A percentile compares a stretch with the other conserved stretches of the same genome.
phyloP scores from a whole-genome alignment of 805 yeast genomes.

The Ogataea zsoltii region DNA sequence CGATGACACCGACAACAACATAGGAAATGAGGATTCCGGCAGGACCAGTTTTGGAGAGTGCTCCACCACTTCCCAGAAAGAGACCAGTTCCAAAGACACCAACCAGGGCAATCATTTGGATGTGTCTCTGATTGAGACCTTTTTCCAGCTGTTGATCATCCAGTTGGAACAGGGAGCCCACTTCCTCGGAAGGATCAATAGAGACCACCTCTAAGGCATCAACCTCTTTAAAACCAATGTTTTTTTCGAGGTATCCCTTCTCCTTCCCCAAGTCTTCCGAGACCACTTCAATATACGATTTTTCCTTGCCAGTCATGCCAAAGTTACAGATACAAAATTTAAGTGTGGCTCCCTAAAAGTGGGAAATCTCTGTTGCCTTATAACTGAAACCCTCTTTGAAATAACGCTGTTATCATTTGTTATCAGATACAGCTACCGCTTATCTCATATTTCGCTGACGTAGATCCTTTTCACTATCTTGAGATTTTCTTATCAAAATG shows the following conservation, averaged over 20 bases:
- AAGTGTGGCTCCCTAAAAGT: too few relatives aligned
- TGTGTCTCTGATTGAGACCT: conserved; percentile 47
- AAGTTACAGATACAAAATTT: too few relatives aligned
- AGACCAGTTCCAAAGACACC: conserved; percentile 72
- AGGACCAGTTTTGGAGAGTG: conserved; percentile 33
- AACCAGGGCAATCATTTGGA: conserved; percentile 70
- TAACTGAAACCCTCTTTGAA: too few relatives aligned
- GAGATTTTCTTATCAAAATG: too few relatives aligned
- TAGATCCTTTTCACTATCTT: too few relatives aligned
- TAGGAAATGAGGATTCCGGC: conserved; percentile 57
- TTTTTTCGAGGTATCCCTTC: not conserved
- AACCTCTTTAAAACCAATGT: not conserved
- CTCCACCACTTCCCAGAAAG: conserved; percentile 50
- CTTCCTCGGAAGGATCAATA: not conserved
- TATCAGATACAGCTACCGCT: too few relatives aligned
- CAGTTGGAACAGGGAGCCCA: conserved; percentile 2
- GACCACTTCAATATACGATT: not conserved
- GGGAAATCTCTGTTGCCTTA: too few relatives aligned
- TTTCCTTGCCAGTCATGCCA: too few relatives aligned
- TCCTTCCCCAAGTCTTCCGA: not conserved
- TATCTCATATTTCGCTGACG: too few relatives aligned
- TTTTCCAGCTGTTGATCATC: conserved; percentile 27
- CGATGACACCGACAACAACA: conserved; percentile 53
- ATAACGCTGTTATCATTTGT: too few relatives aligned
- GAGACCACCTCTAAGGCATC: not conserved